phyloP scores from a whole-genome alignment of 1,284 basidiomycete species.

The Entoloma clypeatum region DNA sequence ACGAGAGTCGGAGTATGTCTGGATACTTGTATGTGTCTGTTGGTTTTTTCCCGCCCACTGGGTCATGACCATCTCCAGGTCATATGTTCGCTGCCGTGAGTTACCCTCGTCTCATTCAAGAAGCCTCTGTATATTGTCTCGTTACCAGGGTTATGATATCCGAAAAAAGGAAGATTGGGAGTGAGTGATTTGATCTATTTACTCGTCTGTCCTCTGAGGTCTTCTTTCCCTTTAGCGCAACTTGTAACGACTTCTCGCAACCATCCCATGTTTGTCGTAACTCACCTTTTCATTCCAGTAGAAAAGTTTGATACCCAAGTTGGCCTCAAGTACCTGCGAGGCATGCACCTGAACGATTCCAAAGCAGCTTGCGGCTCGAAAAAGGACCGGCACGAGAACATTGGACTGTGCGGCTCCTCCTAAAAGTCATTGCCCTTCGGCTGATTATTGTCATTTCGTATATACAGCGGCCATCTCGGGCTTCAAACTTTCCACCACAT shows the following conservation, averaged over 20 bases:
- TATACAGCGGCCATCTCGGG: slow-evolving; percentile 60
- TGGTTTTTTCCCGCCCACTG: neutral
- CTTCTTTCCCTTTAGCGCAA: slow-evolving; percentile 15
- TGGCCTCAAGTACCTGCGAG: slow-evolving; percentile 70
- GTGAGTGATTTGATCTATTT: slow-evolving; percentile 38
- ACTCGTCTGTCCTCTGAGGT: neutral
- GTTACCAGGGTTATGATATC: slow-evolving; percentile 71
- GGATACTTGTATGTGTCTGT: slow-evolving; percentile 66
- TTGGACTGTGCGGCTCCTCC: slow-evolving; percentile 61
- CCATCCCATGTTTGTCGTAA: no score
- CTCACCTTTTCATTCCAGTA: slow-evolving; percentile 34
- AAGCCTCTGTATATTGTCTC: neutral
- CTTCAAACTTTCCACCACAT: slow-evolving; percentile 64
- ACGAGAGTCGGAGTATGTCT: slow-evolving; percentile 76
- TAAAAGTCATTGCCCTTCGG: no score
- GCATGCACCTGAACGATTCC: slow-evolving; percentile 86
- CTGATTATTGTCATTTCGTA: no score
- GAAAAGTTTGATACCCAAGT: slow-evolving; percentile 62
- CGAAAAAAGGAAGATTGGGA: slow-evolving; percentile 63
- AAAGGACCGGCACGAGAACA: slow-evolving; percentile 81
- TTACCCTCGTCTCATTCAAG: neutral
- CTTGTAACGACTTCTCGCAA: slow-evolving; percentile 32
- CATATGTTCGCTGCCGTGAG: slow-evolving; percentile 78
- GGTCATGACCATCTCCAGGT: slow-evolving; percentile 37
- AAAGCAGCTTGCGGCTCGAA: slow-evolving; percentile 62